A percentile compares a stretch with the other conserved stretches of the same genome.
Evolutionary conservation across 1,284 basidiomycete genomes (phyloP).

Genomic region (Ustilago bromivora): DNA sequence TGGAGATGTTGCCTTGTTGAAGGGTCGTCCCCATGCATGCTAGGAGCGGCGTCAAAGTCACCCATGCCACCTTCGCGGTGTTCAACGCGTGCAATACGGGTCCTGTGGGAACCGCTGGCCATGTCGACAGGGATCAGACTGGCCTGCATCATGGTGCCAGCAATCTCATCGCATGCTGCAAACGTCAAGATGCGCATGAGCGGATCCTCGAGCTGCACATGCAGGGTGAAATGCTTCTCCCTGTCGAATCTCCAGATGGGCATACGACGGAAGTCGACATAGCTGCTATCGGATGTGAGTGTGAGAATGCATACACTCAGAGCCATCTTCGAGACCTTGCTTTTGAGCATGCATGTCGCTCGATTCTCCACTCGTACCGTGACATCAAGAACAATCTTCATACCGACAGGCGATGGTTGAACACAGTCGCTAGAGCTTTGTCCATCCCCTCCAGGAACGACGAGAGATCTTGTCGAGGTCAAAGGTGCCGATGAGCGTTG

Average conservation of each 20-base stretch:
- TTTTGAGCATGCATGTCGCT: constrained; percentile 40
- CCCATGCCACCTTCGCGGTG: constrained; percentile 8
- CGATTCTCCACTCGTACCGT: constrained; percentile 37
- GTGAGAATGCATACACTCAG: constrained; percentile 40
- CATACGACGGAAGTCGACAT: constrained; percentile 54
- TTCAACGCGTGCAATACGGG: constrained; percentile 25
- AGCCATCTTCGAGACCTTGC: constrained; percentile 45
- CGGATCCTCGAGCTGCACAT: constrained; percentile 58
- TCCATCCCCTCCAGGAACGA: background rate
- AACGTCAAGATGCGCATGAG: constrained; percentile 57
- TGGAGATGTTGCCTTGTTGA: background rate
- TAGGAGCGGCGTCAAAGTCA: background rate
- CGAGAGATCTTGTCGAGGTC: background rate
- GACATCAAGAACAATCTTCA: constrained; percentile 33
- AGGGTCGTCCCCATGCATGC: background rate
- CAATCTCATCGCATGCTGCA: constrained; percentile 50
- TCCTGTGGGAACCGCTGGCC: constrained; percentile 29
- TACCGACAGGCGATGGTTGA: background rate
- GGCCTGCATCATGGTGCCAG: constrained; percentile 38
- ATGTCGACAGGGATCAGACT: constrained; percentile 43
- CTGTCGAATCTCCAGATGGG: constrained; percentile 42
- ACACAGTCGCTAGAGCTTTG: background rate
- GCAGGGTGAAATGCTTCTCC: constrained; percentile 52
- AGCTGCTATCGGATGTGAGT: constrained; percentile 34
- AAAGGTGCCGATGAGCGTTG: constrained; percentile 28